Percentiles rank a stretch among this genome's conserved stretches.
Evolutionary conservation across 306 rosid genomes (phyloP).

Genomic region (Fragaria vesca): DNA sequence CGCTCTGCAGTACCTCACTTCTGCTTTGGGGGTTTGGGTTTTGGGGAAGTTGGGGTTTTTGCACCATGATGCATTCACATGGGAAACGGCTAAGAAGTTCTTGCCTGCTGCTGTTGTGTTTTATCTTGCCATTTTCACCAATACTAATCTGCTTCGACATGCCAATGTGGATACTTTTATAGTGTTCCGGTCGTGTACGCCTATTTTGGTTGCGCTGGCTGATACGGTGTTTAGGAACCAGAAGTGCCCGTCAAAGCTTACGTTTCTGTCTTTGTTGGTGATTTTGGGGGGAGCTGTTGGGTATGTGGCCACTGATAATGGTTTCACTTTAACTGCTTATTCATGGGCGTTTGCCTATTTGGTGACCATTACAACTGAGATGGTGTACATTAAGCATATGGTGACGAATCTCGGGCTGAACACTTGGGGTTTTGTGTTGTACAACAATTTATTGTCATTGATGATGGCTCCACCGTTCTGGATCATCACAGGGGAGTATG

Average conservation of each 20-base stretch:
- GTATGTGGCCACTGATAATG: conserved; percentile 87
- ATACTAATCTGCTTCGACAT: conserved; percentile 92
- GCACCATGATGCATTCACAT: conserved; percentile 72
- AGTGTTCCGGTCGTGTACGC: conserved; percentile 87
- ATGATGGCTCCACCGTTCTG: conserved; percentile 87
- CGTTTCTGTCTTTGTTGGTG: conserved; percentile 64
- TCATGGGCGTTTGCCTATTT: conserved; percentile 94
- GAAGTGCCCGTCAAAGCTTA: conserved; percentile 72
- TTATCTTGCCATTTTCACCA: conserved; percentile 91
- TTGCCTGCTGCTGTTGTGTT: conserved; percentile 91
- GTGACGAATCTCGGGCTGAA: conserved; percentile 86
- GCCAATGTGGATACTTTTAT: conserved; percentile 95
- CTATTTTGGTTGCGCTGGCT: conserved; percentile 90
- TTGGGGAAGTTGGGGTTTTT: conserved; percentile 73
- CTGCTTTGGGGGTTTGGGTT: conserved; percentile 75
- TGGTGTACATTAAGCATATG: conserved; percentile 97
- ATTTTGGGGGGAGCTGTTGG: conserved; percentile 91
- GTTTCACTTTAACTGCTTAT: conserved; percentile 75
- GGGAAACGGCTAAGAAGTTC: conserved; percentile 75
- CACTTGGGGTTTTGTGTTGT: conserved; percentile 92
- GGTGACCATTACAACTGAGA: conserved; percentile 85
- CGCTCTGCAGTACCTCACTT: conserved; percentile 82
- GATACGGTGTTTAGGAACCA: conserved; percentile 75
- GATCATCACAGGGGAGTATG: conserved; percentile 80
- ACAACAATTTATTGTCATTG: conserved; percentile 70